Evolutionary conservation across 148 eudicot genomes (phyloP).

Genomic region (Agrostemma githago): DNA sequence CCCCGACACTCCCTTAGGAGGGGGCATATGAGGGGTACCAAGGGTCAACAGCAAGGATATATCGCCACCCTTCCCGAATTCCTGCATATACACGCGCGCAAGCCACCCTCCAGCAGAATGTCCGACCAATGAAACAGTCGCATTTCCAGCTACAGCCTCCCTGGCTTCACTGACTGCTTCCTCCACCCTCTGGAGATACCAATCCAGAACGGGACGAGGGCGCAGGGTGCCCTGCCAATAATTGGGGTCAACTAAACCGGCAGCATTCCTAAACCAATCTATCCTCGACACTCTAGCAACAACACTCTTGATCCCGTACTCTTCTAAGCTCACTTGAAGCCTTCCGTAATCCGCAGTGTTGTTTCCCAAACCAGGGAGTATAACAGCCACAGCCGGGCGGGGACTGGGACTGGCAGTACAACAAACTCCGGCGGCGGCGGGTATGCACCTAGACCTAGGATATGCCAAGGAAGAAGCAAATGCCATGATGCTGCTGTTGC

Average conservation of each 20-base stretch:
- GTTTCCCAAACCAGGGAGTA: conserved; percentile 90
- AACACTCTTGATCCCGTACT: conserved; percentile 63
- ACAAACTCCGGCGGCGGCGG: conserved; percentile 5
- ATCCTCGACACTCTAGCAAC: conserved; percentile 71
- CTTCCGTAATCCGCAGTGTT: conserved; percentile 67
- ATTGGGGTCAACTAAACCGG: conserved; percentile 78
- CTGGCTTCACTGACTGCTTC: conserved; percentile 73
- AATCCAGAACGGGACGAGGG: conserved; percentile 94
- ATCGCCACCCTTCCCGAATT: conserved; percentile 56
- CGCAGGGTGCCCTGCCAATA: conserved; percentile 88
- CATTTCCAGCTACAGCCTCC: conserved; percentile 49
- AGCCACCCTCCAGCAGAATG: conserved; percentile 99
- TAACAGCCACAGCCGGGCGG: conserved; percentile 73
- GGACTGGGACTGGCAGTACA: conserved; percentile 23
- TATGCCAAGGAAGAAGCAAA: conserved; percentile 20
- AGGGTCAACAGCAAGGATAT: conserved; percentile 72
- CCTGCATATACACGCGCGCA: conserved; percentile 91
- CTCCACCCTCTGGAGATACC: conserved; percentile 75
- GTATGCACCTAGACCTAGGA: conserved; percentile 5
- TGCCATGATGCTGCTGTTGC: conserved; percentile 26
- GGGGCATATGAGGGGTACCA: conserved; percentile 87
- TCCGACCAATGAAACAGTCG: conserved; percentile 65
- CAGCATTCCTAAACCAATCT: conserved; percentile 98
- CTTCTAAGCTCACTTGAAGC: conserved; percentile 52
- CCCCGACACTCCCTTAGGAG: conserved; percentile 82